Base-by-base conservation (phyloP, 1,284 basidiomycete species). In the Cryptococcus neoformans region DNA sequence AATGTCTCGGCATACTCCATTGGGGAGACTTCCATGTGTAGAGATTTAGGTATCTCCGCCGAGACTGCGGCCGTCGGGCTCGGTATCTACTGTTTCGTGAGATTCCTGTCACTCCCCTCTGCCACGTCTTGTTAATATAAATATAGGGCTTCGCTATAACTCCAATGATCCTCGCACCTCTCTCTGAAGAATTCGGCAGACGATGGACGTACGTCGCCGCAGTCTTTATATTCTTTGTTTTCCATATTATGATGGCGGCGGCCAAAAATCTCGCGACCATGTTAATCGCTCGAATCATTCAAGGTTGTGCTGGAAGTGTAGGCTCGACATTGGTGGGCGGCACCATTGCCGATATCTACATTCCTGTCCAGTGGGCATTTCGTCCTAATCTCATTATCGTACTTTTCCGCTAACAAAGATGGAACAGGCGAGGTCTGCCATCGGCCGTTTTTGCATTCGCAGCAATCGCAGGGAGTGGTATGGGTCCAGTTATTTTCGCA, bases 291-390 rank as follows among this genome's bases (percentile, higher is more conserved):
- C 82, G 89, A 2, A 84, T 90, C 59, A 68, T 91, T 1, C 82
- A 83, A 49, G 89, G 89, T 1, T 83, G 81, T 0, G 85, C 86
- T 58, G 88, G 87, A 0, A 71, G 68, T 1, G 76, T 85, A 0
- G 85, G 85, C 2, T 80, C 86, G 0, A 88, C 87, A 0, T 85
- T 91, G 80, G 89, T 90, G 2, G 87, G 88, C 12, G 88, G 88
- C 1, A 87, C 86, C 0, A 82, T 91, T 39, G 83, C 86, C 10
- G 87, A 89, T 68, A 84, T 89, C 36, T 89, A 85, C 83, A 64
- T 72, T 0, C 80, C 84, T 10, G 77, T 80, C 58, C 82, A 88
- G 85, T 87, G 58, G 59, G 80, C 69, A 8, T 54, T 12, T 10
- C 8, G 11, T 36, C 36, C 21, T 17, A 14, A 51, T 17, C 12